These are phyloP conservation scores for Fusarium gaditjirri DNA, from an alignment of 2,329 filamentous ascomycete genomes.

Conservation along the genomic window DNA sequence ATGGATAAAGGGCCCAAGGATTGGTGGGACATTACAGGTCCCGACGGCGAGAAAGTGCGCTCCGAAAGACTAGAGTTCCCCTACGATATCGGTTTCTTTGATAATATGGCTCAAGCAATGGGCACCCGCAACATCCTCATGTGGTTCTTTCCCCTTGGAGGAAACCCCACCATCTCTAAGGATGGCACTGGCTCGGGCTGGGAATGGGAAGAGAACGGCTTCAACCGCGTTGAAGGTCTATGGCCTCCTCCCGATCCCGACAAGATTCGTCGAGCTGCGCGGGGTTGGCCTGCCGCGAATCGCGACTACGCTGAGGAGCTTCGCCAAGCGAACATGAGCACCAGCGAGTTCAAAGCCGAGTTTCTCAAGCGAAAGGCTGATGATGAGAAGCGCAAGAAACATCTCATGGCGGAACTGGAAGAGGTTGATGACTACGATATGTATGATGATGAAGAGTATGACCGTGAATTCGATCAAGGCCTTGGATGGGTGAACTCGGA, in stretches of 20 bases:
- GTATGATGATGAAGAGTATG: slow-evolving; percentile 67
- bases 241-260: slow-evolving; percentile 75
- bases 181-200: slow-evolving; percentile 59
- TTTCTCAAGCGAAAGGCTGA: slow-evolving; percentile 62
- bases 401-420: slow-evolving; percentile 62
- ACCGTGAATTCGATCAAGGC: slow-evolving; percentile 48
- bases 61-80: slow-evolving; percentile 79
- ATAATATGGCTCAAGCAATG: slow-evolving; percentile 81
- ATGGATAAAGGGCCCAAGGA: slow-evolving; percentile 59
- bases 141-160: slow-evolving; percentile 77
- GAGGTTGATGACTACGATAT: slow-evolving; percentile 67
- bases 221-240: slow-evolving; percentile 70
- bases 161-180: slow-evolving; percentile 56
- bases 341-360: slow-evolving; percentile 59
- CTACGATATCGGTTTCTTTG: slow-evolving; percentile 81
- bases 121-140: slow-evolving; percentile 71
- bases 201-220: slow-evolving; percentile 79
- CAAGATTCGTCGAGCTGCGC: slow-evolving; percentile 60
- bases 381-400: slow-evolving; percentile 55
- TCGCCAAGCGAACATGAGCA: slow-evolving; percentile 49
- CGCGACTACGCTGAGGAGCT: slow-evolving; percentile 50
- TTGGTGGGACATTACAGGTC: slow-evolving; percentile 55
- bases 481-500: slow-evolving; percentile 79
- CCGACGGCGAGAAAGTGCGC: slow-evolving; percentile 55
- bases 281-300: slow-evolving; percentile 53